A percentile compares a stretch with the other conserved stretches of the same genome.
These are phyloP conservation scores for Sclerotinia borealis DNA, from an alignment of 2,329 filamentous ascomycete genomes.

Conservation along the genomic window DNA sequence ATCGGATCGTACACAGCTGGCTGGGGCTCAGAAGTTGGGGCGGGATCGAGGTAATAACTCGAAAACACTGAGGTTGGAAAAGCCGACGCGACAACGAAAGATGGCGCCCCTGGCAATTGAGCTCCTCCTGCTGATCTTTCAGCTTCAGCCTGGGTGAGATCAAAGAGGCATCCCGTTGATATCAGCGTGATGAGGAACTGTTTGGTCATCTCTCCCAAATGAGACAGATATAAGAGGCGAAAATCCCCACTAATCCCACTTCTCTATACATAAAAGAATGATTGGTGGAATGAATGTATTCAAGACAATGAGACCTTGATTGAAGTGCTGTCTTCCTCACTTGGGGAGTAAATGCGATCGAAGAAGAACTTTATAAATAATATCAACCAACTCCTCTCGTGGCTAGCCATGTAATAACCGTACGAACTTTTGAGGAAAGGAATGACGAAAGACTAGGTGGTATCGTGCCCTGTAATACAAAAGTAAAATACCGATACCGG, in stretches of 20 bases:
- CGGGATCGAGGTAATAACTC: conserved; percentile 42
- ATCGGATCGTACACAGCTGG: conserved; percentile 48
- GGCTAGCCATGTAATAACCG: background rate
- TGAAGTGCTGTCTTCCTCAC: background rate
- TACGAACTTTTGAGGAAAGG: background rate
- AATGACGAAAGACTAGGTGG: background rate
- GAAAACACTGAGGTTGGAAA: conserved; percentile 47
- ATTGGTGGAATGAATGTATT: background rate
- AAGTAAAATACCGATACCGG: background rate
- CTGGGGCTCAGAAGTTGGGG: conserved; percentile 45
- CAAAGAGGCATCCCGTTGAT: background rate
- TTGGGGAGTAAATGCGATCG: background rate
- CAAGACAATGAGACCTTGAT: background rate
- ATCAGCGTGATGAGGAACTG: background rate
- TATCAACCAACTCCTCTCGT: background rate
- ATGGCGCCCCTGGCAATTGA: conserved; percentile 32
- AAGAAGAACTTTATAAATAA: background rate
- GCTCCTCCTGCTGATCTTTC: background rate
- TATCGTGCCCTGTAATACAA: background rate
- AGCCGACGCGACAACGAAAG: conserved; percentile 39
- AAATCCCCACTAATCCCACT: background rate
- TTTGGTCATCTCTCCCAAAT: background rate
- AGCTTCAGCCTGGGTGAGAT: background rate
- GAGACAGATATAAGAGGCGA: background rate
- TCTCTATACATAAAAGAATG: background rate